Evolutionary conservation across 495 filamentous ascomycete genomes (phyloP).

Genomic region (Penicillium angulare): DNA sequence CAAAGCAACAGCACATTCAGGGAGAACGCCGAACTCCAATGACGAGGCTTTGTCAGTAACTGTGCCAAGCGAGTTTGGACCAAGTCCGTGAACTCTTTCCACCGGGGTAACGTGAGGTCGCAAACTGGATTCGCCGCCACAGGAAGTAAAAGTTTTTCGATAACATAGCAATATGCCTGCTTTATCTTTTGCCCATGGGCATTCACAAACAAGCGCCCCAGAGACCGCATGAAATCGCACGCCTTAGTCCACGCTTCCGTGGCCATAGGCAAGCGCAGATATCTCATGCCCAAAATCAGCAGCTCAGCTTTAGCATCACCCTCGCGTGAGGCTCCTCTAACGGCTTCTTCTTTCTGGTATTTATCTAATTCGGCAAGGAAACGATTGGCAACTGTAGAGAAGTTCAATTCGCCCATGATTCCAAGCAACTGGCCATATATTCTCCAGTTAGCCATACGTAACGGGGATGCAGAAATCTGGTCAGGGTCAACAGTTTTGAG

Average conservation of each 20-base stretch:
- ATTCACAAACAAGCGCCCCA: constrained; percentile 77
- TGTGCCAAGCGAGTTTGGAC: constrained; percentile 72
- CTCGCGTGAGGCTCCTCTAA: constrained; percentile 65
- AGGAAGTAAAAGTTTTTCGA: constrained; percentile 84
- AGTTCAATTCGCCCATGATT: constrained; percentile 90
- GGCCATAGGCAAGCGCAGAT: constrained; percentile 68
- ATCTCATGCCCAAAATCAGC: constrained; percentile 85
- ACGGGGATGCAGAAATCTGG: constrained; percentile 69
- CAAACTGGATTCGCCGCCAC: constrained; percentile 74
- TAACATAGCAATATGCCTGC: constrained; percentile 86
- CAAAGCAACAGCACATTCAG: constrained; percentile 82
- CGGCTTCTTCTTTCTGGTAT: constrained; percentile 65
- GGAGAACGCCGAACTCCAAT: constrained; percentile 86
- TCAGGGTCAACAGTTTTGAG: constrained; percentile 85
- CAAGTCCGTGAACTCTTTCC: constrained; percentile 77
- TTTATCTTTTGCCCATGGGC: constrained; percentile 87
- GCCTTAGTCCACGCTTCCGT: constrained; percentile 79
- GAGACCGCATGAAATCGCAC: constrained; percentile 79
- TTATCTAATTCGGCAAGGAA: constrained; percentile 78
- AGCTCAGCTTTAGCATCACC: constrained; percentile 78
- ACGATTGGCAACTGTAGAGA: constrained; percentile 74
- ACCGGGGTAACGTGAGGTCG: constrained; percentile 74
- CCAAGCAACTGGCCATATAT: constrained; percentile 89
- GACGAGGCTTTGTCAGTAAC: constrained; percentile 85
- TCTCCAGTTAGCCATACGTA: constrained; percentile 91